phyloP scores from a whole-genome alignment of 352 stramenopile species.

The Globisporangium abappressorium region DNA sequence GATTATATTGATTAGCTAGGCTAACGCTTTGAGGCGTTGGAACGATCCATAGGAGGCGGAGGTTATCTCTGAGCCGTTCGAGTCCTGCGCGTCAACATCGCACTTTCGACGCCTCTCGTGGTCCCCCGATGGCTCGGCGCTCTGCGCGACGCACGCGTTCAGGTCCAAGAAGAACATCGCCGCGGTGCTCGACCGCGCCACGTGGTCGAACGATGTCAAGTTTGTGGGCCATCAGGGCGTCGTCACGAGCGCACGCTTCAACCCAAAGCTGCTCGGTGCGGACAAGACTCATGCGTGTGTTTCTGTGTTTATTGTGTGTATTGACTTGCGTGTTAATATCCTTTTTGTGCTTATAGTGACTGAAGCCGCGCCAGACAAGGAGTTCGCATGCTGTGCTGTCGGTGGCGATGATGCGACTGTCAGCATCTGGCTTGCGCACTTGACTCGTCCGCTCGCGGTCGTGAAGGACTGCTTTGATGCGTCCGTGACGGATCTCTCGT shows the following conservation, averaged over 20 bases:
- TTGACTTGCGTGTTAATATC: neutral
- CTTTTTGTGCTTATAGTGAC: slow-evolving; percentile 31
- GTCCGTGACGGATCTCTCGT: slow-evolving; percentile 79
- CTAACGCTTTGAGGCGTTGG: neutral
- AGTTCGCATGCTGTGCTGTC: slow-evolving; percentile 83
- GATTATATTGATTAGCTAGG: neutral
- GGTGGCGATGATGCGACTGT: slow-evolving; percentile 81
- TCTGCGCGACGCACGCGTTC: slow-evolving; percentile 83
- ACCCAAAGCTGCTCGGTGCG: slow-evolving; percentile 70
- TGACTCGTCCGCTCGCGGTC: slow-evolving; percentile 69
- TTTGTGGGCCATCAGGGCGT: slow-evolving; percentile 82
- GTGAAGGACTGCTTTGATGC: slow-evolving; percentile 85
- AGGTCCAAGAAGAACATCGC: slow-evolving; percentile 87
- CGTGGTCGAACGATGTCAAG: slow-evolving; percentile 83
- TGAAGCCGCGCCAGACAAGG: slow-evolving; percentile 55
- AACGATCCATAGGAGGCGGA: slow-evolving; percentile 30
- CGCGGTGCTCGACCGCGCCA: slow-evolving; percentile 66
- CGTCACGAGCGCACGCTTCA: slow-evolving; percentile 81
- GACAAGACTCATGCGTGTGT: neutral
- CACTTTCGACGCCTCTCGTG: slow-evolving; percentile 84
- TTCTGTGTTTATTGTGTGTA: neutral
- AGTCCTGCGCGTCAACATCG: slow-evolving; percentile 71
- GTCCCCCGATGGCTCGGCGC: slow-evolving; percentile 76
- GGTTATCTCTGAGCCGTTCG: slow-evolving; percentile 70
- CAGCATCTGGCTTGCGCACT: slow-evolving; percentile 82